Conservation (phyloP, 2,329 filamentous ascomycete genomes). For the Cryphonectria radicalis region DNA sequence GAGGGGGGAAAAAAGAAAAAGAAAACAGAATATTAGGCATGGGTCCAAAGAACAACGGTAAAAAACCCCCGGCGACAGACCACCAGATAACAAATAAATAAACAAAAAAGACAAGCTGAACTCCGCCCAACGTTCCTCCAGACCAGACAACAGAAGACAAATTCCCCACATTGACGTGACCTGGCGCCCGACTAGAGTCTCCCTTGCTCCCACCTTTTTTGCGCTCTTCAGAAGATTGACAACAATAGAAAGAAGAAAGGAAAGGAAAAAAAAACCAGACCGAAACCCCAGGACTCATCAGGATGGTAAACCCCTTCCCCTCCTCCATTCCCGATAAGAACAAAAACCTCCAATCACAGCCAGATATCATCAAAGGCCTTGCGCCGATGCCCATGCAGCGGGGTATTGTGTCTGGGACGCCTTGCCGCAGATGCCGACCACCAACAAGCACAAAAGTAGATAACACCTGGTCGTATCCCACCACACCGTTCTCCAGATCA, state of each 20-base stretch:
- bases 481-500: slow-evolving; percentile 26
- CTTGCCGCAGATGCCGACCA: slow-evolving; percentile 28
- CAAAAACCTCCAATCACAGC: slow-evolving; percentile 24
- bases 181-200: slow-evolving; percentile 28
- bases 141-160: slow-evolving; percentile 22
- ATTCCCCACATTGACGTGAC: slow-evolving; percentile 23
- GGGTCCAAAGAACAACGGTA: background rate
- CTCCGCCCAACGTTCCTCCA: slow-evolving; percentile 27
- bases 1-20: background rate
- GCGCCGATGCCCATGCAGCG: slow-evolving; percentile 30
- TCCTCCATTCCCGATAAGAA: slow-evolving; percentile 3
- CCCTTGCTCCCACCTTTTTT: slow-evolving; percentile 20
- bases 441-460: slow-evolving; percentile 26
- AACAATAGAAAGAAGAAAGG: slow-evolving; percentile 12
- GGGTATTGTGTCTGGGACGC: slow-evolving; percentile 31
- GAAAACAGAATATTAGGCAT: slow-evolving; percentile 14
- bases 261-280: background rate
- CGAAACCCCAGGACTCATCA: background rate
- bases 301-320: background rate
- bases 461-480: slow-evolving; percentile 29
- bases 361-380: slow-evolving; percentile 24
- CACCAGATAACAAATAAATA: slow-evolving; percentile 19
- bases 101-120: slow-evolving; percentile 24
- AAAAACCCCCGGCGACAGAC: slow-evolving; percentile 3
- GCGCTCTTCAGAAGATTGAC: background rate